These are phyloP conservation scores for Chrysoporthe cubensis DNA, from an alignment of 2,329 filamentous ascomycete species.

Conservation along the genomic window DNA sequence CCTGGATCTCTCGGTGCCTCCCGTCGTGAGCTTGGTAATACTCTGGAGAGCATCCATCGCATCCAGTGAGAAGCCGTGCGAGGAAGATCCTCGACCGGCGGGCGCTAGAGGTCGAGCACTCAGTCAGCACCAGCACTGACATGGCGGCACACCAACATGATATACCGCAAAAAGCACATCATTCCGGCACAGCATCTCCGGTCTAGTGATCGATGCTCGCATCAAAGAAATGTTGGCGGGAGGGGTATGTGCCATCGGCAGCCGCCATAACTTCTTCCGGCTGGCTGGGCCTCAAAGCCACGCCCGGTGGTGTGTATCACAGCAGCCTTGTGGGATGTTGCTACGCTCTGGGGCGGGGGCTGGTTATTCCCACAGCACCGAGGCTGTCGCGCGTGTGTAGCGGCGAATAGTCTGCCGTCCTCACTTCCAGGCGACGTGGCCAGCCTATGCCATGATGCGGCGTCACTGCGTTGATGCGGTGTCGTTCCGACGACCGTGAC, in stretches of 20 bases:
- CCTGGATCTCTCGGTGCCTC: background rate
- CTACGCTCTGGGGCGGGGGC: background rate
- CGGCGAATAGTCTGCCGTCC: background rate
- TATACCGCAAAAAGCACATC: no score
- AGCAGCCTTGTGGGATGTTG: slow-evolving; percentile 1
- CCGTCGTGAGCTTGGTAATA: background rate
- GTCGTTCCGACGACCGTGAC: background rate
- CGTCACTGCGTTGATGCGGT: background rate
- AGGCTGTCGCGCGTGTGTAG: slow-evolving; percentile 2
- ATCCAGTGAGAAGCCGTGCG: no score
- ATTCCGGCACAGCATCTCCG: background rate
- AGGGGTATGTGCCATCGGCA: background rate
- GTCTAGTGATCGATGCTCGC: background rate
- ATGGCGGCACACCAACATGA: background rate
- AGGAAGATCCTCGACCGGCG: background rate
- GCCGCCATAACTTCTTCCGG: slow-evolving; percentile 2
- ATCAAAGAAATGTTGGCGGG: background rate
- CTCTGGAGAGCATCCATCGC: background rate
- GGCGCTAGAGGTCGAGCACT: background rate
- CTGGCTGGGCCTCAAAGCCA: slow-evolving; percentile 6
- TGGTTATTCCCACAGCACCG: background rate
- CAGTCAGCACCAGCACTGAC: background rate
- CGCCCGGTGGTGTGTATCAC: background rate
- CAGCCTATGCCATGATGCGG: background rate
- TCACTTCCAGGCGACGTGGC: background rate